Conservation (phyloP, 2,329 filamentous ascomycete genomes). For the Orbilia ellipsospora region DNA sequence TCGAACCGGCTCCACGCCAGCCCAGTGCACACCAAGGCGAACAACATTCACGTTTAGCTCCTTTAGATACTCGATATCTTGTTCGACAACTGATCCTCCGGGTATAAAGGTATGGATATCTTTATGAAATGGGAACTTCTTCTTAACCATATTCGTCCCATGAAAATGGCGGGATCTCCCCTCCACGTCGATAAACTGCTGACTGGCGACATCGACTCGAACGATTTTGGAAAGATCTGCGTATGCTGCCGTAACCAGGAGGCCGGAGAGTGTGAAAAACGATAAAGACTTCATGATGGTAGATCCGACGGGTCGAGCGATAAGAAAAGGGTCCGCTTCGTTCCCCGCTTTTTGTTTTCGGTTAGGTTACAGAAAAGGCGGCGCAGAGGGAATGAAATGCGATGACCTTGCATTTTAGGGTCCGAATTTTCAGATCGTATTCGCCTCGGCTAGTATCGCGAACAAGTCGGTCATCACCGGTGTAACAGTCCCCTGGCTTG, state of each 20-base stretch:
- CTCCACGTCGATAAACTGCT: constrained; percentile 53
- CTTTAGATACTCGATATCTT: constrained; percentile 50
- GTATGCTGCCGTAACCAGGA: constrained; percentile 17
- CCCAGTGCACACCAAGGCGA: constrained; percentile 51
- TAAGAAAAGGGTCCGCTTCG: background rate
- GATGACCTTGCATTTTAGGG: background rate
- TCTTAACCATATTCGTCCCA: constrained; percentile 55
- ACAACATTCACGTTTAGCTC: constrained; percentile 51
- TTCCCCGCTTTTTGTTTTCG: background rate
- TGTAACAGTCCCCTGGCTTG: constrained; percentile 10
- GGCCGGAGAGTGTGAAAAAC: background rate
- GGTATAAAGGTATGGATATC: constrained; percentile 38
- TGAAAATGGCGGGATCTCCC: constrained; percentile 54
- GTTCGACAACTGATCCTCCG: constrained; percentile 41
- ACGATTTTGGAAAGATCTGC: constrained; percentile 53
- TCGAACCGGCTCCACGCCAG: constrained; percentile 47
- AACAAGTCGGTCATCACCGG: background rate
- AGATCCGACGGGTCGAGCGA: background rate
- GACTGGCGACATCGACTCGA: constrained; percentile 47
- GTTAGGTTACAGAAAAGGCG: background rate
- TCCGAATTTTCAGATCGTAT: background rate
- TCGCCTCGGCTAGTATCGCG: constrained; percentile 1
- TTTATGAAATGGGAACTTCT: constrained; percentile 45
- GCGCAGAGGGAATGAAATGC: background rate
- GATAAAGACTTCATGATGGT: constrained; percentile 20